Base-by-base conservation (phyloP, 202 grass and related monocot species). In the Saccharum hybrid region DNA sequence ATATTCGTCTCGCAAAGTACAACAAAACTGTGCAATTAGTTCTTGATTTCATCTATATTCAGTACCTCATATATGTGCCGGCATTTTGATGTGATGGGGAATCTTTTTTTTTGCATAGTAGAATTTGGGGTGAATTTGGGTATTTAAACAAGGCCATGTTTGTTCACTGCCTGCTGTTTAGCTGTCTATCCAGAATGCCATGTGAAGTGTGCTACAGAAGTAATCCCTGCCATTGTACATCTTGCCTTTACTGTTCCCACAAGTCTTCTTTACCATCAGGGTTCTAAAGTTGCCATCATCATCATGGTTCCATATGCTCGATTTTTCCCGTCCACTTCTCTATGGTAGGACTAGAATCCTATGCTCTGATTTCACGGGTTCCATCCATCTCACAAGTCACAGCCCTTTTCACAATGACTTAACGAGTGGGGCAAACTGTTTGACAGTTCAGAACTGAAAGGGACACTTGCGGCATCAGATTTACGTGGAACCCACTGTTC, bases 401-500 rank as follows among this genome's bases (percentile, higher is more conserved):
- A 77, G 40, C 66, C 59, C 49, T 76, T 89, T 72, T 66, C 71
- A 14, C n/a, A 41, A 46, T 74, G 75, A 70, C 62, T 63, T 73
- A 51, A 26, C 43, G 30, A 87, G 62, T 83, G 82, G 75, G 80
- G 75, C 68, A 59, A 87, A 87, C 84, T 81, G 75, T 87, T 75
- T 18, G 72, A 87, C 71, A 80, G 80, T 84, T 85, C 46, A 85
- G 78, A 85, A 91, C 71, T 70, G n/a, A 82, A 81, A 72, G 75
- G n/a, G 38, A 16, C 56, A 59, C 51, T 67, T 28, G 68, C 37
- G 30, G 79, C 69, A 37, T 86, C 76, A 67, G 76, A 54, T 77
- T 73, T 82, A 86, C 66, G 71, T 86, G 83, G 84, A 87, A 79
- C 56, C 72, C 28, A 56, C 48, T 75, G 37, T 77, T 51, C 73